Evolutionary conservation across 1,284 basidiomycete species (phyloP).

Genomic region (Puccinia coronata): DNA sequence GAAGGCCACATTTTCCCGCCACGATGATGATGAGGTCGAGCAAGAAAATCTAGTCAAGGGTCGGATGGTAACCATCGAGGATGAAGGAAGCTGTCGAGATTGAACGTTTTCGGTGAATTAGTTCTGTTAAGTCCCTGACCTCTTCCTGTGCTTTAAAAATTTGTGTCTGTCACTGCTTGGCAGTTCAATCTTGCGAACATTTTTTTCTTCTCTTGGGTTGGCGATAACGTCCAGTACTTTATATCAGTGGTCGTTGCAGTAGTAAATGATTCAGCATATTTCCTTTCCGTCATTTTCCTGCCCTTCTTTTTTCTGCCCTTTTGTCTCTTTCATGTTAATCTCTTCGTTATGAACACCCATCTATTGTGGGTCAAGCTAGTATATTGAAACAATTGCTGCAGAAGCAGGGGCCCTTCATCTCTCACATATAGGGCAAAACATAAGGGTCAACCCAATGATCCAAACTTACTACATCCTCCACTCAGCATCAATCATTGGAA

Average conservation of each 20-base stretch:
- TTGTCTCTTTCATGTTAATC: too few species aligned
- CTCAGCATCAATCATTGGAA: too few species aligned
- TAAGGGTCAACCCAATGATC: too few species aligned
- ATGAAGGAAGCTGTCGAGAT: slow-evolving; percentile 31
- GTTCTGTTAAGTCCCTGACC: background rate
- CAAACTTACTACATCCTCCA: too few species aligned
- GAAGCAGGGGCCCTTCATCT: too few species aligned
- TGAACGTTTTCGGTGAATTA: background rate
- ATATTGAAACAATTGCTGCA: too few species aligned
- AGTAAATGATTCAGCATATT: background rate
- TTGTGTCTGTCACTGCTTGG: background rate
- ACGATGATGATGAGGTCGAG: slow-evolving; percentile 19
- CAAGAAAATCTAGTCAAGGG: slow-evolving; percentile 17
- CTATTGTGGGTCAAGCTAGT: too few species aligned
- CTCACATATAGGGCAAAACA: too few species aligned
- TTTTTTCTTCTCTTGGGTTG: slow-evolving; percentile 1
- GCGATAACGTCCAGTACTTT: background rate
- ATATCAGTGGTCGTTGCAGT: background rate
- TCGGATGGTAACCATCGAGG: slow-evolving; percentile 11
- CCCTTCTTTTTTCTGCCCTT: background rate
- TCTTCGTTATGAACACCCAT: too few species aligned
- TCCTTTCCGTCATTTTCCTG: background rate
- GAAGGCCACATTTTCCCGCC: background rate
- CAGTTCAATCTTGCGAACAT: background rate
- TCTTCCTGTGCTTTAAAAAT: slow-evolving; percentile 2